These are phyloP conservation scores for Boletus reticulatus DNA, from an alignment of 768 basidiomycete species.

Conservation along the genomic window DNA sequence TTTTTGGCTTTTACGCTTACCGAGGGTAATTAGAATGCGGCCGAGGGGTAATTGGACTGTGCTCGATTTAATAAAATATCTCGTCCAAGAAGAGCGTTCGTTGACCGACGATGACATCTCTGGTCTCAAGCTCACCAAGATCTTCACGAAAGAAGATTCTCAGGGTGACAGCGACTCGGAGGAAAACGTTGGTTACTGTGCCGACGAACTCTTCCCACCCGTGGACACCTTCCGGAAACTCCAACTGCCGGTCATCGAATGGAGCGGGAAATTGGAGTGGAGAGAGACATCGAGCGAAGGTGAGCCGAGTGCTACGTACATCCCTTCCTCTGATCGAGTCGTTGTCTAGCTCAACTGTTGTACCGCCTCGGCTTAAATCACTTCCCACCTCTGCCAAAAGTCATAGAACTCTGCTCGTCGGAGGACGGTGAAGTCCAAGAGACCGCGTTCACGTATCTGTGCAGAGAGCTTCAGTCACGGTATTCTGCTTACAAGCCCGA, in stretches of 20 bases:
- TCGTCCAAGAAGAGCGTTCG: not conserved
- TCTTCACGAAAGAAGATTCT: conserved; percentile 12
- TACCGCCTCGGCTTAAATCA: too few species aligned
- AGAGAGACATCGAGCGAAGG: conserved; percentile 77
- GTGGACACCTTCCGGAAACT: conserved; percentile 61
- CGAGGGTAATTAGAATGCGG: not conserved
- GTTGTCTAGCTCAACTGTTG: too few species aligned
- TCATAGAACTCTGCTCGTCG: too few species aligned
- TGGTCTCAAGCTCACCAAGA: not conserved
- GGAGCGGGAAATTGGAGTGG: conserved; percentile 77
- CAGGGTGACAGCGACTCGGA: conserved; percentile 12
- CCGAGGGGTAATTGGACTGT: too few species aligned
- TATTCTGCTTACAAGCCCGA: conserved; percentile 55
- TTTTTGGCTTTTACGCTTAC: not conserved
- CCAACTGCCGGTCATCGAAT: conserved; percentile 77
- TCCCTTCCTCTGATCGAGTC: conserved; percentile 21
- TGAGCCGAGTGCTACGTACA: conserved; percentile 23
- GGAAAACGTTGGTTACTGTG: conserved; percentile 50
- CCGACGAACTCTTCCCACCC: conserved; percentile 83
- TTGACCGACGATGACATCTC: not conserved
- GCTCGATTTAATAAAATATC: not conserved
- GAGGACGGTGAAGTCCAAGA: too few species aligned
- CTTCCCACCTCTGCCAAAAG: too few species aligned
- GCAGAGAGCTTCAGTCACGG: conserved; percentile 51
- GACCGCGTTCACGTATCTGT: too few species aligned